These are phyloP conservation scores for Geotrichum bryndzae DNA, from an alignment of 1,139 yeast genomes.

Conservation along the genomic window DNA sequence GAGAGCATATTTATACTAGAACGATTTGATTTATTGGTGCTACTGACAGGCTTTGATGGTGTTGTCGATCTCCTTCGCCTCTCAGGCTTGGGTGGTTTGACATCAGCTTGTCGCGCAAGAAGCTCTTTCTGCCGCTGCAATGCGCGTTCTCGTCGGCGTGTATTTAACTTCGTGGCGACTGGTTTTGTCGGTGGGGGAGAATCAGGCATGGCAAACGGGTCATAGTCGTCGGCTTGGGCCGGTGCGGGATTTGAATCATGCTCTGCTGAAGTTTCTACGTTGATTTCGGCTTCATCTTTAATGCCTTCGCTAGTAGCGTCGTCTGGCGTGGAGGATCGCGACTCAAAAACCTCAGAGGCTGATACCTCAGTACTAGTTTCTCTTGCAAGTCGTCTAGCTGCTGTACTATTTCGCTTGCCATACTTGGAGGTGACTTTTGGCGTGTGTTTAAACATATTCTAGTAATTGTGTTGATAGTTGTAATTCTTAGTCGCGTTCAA, in stretches of 20 bases:
- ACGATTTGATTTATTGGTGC: not conserved
- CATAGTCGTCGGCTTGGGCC: conserved; percentile 1
- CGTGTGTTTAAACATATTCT: not conserved
- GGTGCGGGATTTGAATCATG: not conserved
- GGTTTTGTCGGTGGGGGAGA: conserved; percentile 8
- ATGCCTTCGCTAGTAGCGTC: not conserved
- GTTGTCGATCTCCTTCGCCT: not conserved
- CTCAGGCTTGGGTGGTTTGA: not conserved
- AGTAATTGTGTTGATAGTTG: not conserved
- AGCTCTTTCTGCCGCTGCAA: conserved; percentile 7
- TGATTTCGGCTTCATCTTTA: not conserved
- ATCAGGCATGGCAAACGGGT: conserved; percentile 13
- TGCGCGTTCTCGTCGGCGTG: conserved; percentile 8
- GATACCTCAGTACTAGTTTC: not conserved
- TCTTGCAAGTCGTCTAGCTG: conserved; percentile 4
- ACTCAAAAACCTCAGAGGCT: not conserved
- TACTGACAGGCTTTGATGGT: not conserved
- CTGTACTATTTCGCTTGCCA: conserved; percentile 12
- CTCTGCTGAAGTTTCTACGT: not conserved
- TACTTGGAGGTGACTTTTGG: conserved; percentile 8
- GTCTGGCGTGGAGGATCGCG: not conserved
- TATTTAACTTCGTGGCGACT: not conserved
- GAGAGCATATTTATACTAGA: not conserved
- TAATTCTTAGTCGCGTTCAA: not conserved
- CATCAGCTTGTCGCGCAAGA: conserved; percentile 3